These are phyloP conservation scores for Cystobasidium tubakii DNA, from an alignment of 768 basidiomycete genomes.

Conservation along the genomic window DNA sequence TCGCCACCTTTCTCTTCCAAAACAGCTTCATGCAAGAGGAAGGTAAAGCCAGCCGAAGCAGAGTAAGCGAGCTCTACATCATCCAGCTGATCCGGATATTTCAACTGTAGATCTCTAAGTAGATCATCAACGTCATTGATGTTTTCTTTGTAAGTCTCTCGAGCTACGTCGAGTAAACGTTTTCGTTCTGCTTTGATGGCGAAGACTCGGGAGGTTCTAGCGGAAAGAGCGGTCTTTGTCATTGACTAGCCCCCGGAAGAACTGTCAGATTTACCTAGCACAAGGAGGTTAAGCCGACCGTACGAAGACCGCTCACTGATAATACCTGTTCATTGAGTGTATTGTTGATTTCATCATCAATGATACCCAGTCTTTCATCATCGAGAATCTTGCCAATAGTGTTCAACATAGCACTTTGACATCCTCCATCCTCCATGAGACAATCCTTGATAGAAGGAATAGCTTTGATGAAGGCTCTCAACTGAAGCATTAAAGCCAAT, in stretches of 20 bases:
- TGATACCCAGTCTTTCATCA: conserved; percentile 62
- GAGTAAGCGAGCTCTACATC: conserved; percentile 18
- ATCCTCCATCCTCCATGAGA: conserved; percentile 53
- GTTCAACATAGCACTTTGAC: conserved; percentile 59
- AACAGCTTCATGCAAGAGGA: conserved; percentile 64
- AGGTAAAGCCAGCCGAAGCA: conserved; percentile 54
- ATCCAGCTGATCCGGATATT: conserved; percentile 12
- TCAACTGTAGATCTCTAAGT: conserved; percentile 46
- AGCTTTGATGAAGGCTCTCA: conserved; percentile 66
- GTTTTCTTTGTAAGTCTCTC: conserved; percentile 91
- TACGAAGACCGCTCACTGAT: not conserved
- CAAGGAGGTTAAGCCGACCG: not conserved
- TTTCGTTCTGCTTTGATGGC: conserved; percentile 61
- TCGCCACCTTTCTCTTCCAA: conserved; percentile 53
- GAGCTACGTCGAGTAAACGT: conserved; percentile 81
- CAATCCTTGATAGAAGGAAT: conserved; percentile 63
- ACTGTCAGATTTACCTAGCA: not conserved
- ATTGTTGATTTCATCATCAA: conserved; percentile 51
- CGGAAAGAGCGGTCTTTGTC: conserved; percentile 58
- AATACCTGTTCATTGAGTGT: conserved; percentile 65
- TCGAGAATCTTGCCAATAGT: conserved; percentile 67
- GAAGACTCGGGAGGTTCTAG: conserved; percentile 75
- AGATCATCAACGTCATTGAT: conserved; percentile 76
- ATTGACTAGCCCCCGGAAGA: conserved; percentile 50
- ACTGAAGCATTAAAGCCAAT: conserved; percentile 67